These are phyloP conservation scores for Uronychia setigera DNA, from an alignment of 73 alveolate genomes.

Conservation along the genomic window DNA sequence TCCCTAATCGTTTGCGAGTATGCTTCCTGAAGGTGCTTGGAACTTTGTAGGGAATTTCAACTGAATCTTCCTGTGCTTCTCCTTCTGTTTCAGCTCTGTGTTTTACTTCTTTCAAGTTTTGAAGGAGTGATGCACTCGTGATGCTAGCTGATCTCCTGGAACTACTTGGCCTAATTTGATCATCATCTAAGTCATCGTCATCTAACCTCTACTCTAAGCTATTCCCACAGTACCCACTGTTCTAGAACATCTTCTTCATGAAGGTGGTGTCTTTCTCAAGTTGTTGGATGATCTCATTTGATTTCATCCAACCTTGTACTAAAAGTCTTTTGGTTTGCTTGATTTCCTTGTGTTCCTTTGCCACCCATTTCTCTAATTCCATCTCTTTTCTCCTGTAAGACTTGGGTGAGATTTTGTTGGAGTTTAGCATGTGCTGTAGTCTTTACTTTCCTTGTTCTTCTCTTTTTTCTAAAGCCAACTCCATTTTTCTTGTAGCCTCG, in stretches of 20 bases:
- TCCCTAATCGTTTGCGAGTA: neutral
- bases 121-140: too few species aligned
- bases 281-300: constrained; percentile 19
- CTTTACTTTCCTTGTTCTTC: neutral
- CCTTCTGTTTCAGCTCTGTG: too few species aligned
- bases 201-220: too few species aligned
- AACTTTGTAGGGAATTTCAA: neutral
- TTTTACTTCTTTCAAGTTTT: neutral
- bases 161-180: neutral
- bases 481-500: constrained; percentile 5
- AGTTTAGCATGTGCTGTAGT: constrained; percentile 15
- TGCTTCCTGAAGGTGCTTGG: neutral
- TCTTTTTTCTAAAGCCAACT: constrained; percentile 3
- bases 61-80: neutral
- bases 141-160: neutral
- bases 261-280: constrained; percentile 11
- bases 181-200: neutral
- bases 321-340: constrained; percentile 34
- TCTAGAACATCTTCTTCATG: neutral
- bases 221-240: neutral
- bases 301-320: constrained; percentile 57
- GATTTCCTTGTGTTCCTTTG: constrained; percentile 40
- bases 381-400: constrained; percentile 31
- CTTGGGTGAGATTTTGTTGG: constrained; percentile 13
- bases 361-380: constrained; percentile 55